Evolutionary conservation across 2,329 filamentous ascomycete species (phyloP).

Genomic region (Xylaria polymorpha): DNA sequence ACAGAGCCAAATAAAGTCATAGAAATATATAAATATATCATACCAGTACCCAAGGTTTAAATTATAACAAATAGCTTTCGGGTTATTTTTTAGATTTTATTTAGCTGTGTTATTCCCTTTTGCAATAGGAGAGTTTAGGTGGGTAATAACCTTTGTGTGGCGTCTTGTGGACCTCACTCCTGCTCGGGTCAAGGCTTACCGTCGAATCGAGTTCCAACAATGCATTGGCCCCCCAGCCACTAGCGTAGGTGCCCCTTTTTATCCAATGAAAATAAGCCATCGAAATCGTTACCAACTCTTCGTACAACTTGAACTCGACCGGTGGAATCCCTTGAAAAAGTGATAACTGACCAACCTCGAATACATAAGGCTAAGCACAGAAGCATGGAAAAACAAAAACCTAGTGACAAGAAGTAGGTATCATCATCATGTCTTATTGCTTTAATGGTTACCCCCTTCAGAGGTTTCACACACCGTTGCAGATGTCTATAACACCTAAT

Average conservation of each 20-base stretch:
- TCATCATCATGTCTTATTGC: not conserved
- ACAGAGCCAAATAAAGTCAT: too few relatives aligned
- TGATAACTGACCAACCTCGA: not conserved
- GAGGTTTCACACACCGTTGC: not conserved
- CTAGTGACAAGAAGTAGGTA: too few relatives aligned
- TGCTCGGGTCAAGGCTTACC: not conserved
- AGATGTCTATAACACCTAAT: not conserved
- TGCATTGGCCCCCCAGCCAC: constrained; percentile 11
- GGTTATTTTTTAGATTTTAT: too few relatives aligned
- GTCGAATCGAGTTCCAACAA: not conserved
- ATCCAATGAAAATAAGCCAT: constrained; percentile 8
- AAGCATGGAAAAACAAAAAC: too few relatives aligned
- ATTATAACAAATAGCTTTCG: too few relatives aligned
- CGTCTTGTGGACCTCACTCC: too few relatives aligned
- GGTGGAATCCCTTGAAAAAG: not conserved
- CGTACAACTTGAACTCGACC: not conserved
- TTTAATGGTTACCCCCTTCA: not conserved
- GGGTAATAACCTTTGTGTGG: too few relatives aligned
- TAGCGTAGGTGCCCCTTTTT: constrained; percentile 8
- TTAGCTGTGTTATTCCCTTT: too few relatives aligned
- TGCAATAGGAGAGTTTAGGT: too few relatives aligned
- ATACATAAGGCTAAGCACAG: not conserved
- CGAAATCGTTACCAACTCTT: not conserved
- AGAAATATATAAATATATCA: too few relatives aligned
- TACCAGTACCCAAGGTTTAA: too few relatives aligned